A percentile compares a stretch with the other conserved stretches of the same genome.
Evolutionary conservation across 1,139 yeast species (phyloP).

Genomic region (Petasospora rhodanensis): DNA sequence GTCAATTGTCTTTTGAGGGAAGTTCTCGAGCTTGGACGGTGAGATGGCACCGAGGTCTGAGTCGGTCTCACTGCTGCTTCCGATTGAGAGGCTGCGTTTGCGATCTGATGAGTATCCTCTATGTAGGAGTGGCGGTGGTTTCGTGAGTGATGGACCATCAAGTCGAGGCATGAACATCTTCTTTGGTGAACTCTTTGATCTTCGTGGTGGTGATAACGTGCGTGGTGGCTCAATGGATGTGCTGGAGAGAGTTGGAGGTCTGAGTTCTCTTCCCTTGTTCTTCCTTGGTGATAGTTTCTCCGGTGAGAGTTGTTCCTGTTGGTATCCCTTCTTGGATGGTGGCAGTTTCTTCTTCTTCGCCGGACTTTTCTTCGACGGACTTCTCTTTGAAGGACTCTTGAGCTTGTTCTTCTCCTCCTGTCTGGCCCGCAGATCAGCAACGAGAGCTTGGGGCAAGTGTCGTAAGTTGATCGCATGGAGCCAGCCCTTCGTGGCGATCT

Average conservation of each 20-base stretch:
- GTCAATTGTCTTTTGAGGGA: too few species aligned
- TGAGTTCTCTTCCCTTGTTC: background rate
- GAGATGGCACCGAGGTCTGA: too few species aligned
- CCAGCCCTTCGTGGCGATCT: slow-evolving; percentile 3
- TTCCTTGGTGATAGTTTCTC: slow-evolving; percentile 6
- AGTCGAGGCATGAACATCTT: too few species aligned
- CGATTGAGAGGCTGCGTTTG: too few species aligned
- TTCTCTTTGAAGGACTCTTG: too few species aligned
- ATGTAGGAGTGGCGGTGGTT: too few species aligned
- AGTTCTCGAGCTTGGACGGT: too few species aligned
- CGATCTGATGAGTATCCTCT: too few species aligned
- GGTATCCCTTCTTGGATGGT: slow-evolving; percentile 1
- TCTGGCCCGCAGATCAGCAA: background rate
- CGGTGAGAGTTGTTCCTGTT: slow-evolving; percentile 6
- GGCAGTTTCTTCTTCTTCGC: slow-evolving; percentile 8
- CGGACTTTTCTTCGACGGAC: slow-evolving; percentile 5
- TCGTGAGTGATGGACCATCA: too few species aligned
- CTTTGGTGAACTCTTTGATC: too few species aligned
- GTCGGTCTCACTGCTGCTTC: too few species aligned
- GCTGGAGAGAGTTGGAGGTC: slow-evolving; percentile 1
- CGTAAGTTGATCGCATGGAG: slow-evolving; percentile 2
- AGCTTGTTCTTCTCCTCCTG: background rate
- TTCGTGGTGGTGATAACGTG: background rate
- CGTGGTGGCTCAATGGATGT: background rate
- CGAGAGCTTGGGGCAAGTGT: slow-evolving; percentile 3